Evolutionary conservation across 768 basidiomycete species (phyloP).

Genomic region (Lenzites betulinus): DNA sequence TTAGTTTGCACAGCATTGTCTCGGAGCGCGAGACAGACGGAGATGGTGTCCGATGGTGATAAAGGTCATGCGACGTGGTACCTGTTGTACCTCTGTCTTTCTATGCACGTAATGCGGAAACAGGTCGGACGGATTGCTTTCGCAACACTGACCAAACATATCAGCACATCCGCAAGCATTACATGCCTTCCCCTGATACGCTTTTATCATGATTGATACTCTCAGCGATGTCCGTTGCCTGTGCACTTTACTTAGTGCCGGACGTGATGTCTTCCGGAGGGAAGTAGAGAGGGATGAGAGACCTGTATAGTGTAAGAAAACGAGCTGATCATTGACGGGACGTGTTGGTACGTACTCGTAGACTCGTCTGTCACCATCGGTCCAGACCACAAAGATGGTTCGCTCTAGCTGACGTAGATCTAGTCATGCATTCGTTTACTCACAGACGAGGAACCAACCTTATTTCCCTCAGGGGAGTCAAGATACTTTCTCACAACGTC

Average conservation of each 20-base stretch:
- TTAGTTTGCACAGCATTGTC: too few species aligned
- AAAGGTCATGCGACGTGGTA: too few species aligned
- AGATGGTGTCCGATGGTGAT: too few species aligned
- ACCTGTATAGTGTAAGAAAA: slow-evolving; percentile 26
- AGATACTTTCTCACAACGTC: slow-evolving; percentile 55
- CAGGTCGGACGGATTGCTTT: too few species aligned
- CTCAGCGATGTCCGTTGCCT: background rate
- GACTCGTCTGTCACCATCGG: slow-evolving; percentile 57
- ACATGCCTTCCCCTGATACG: too few species aligned
- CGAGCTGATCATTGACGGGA: background rate
- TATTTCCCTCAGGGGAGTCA: slow-evolving; percentile 51
- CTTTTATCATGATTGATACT: too few species aligned
- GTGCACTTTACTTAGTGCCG: background rate
- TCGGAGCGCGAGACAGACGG: too few species aligned
- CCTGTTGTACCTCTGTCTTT: too few species aligned
- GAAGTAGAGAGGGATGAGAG: slow-evolving; percentile 66
- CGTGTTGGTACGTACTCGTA: slow-evolving; percentile 56
- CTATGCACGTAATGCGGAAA: too few species aligned
- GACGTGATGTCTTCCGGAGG: slow-evolving; percentile 33
- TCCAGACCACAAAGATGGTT: slow-evolving; percentile 76
- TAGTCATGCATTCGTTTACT: background rate
- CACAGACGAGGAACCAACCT: slow-evolving; percentile 27
- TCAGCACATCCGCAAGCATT: too few species aligned
- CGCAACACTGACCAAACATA: too few species aligned
- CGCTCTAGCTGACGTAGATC: slow-evolving; percentile 51